Evolutionary conservation across 768 basidiomycete species (phyloP), one percentile per base, ranked within the genome.

Genomic region (Suillus discolor): DNA sequence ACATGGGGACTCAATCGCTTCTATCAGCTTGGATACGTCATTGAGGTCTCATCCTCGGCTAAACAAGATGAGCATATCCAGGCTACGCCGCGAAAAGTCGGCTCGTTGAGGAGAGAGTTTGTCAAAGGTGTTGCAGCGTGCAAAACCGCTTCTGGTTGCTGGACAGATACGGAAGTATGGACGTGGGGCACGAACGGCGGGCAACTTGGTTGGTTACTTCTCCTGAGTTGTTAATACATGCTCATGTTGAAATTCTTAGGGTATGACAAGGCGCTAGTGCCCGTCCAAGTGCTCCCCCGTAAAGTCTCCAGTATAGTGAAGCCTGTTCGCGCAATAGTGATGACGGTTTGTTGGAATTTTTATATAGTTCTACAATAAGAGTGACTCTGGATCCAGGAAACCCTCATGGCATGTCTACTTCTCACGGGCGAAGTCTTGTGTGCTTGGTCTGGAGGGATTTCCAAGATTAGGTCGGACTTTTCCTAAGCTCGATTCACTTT

Each of bases 141-240:
- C 69, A 91, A 93, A 73, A 88, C 85, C 25, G 90, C 94, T 18
- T 95, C 93, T 16, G 94, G 89, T 6, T 96, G 94, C 76, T 97
- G 94, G 93, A 96, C 94, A 0, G 79, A 79, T 5, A 76, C 75
- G 12, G 80, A 87, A 51, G 84, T 94, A 2, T 96, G 85, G 74
- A 94, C 94, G 0, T 99, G 96, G 96, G 97, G 97, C 0, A 93
- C 90, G 31, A 97, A 98, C 75, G 85, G 83, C 49, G 97, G 97
- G 0, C 97, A 99, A 74, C 83, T 99, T 4, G 96, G 96, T 88
- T 66, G 62, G 83, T n/a, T 53, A 53, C 60, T 3, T 47, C 16
- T 34, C 16, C 11, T 47, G 20, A 6, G 28, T 20, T 13, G 23
- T 18, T n/a, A 42, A 13, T 15, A 38, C 34, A 7, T 51, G 42